A percentile compares a stretch with the other conserved stretches of the same genome.
Conservation (phyloP, 495 filamentous ascomycete genomes). For the Podospora didyma region DNA sequence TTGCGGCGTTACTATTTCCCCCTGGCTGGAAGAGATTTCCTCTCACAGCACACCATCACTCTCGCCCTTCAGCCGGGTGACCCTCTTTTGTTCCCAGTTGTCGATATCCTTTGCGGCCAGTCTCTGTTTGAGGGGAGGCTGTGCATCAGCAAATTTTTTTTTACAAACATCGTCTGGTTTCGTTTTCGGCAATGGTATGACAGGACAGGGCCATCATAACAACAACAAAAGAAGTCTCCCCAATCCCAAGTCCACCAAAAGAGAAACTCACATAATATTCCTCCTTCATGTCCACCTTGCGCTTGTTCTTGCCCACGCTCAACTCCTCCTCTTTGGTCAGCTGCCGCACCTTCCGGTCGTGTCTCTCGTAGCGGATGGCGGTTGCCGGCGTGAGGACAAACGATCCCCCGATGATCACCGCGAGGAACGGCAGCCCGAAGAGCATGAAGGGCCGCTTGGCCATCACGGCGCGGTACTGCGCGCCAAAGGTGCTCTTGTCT, state of each 20-base stretch:
- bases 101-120: slow-evolving; percentile 89
- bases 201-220: neutral
- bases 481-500: slow-evolving; percentile 61
- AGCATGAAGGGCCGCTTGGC: slow-evolving; percentile 79
- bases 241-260: neutral
- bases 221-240: neutral
- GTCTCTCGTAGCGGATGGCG: slow-evolving; percentile 85
- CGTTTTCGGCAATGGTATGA: no score
- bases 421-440: slow-evolving; percentile 93
- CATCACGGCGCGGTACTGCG: slow-evolving; percentile 68
- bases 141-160: slow-evolving; percentile 1
- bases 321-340: slow-evolving; percentile 80
- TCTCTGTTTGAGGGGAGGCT: slow-evolving; percentile 48
- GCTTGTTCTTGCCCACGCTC: slow-evolving; percentile 65
- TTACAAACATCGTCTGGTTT: no score
- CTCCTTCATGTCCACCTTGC: slow-evolving; percentile 75
- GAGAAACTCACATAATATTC: slow-evolving; percentile 82
- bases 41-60: slow-evolving; percentile 77
- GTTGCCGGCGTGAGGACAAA: slow-evolving; percentile 94
- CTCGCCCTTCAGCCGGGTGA: slow-evolving; percentile 83
- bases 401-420: slow-evolving; percentile 86
- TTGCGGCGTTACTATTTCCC: neutral
- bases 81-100: slow-evolving; percentile 92
- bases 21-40: no score
- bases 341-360: slow-evolving; percentile 81